Evolutionary conservation across 352 stramenopile genomes (phyloP).

Genomic region (Phytophthora podocarpi): DNA sequence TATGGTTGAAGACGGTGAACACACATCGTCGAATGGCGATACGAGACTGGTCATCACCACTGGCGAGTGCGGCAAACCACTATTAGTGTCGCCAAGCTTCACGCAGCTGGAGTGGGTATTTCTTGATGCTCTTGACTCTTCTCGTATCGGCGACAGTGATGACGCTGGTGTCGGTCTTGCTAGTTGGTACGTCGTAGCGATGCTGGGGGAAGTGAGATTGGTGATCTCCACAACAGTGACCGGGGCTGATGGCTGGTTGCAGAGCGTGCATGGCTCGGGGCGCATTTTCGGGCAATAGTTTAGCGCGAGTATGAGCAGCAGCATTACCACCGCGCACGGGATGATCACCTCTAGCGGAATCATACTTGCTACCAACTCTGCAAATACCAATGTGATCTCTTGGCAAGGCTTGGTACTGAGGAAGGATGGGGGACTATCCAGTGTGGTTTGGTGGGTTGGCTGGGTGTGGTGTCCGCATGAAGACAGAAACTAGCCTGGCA

Average conservation of each 20-base stretch:
- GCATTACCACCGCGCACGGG: constrained; percentile 4
- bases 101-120: constrained; percentile 9
- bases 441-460: constrained; percentile 23
- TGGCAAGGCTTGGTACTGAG: no score
- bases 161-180: constrained; percentile 3
- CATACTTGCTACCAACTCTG: constrained; percentile 8
- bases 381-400: constrained; percentile 4
- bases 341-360: constrained; percentile 14
- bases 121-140: constrained; percentile 19
- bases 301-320: constrained; percentile 25
- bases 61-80: constrained; percentile 16
- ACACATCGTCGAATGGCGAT: constrained; percentile 27
- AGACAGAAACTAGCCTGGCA: constrained; percentile 16
- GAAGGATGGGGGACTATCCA: constrained; percentile 20
- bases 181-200: constrained; percentile 12
- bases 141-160: constrained; percentile 21
- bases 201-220: constrained; percentile 1
- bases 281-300: constrained; percentile 9
- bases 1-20: constrained; percentile 12
- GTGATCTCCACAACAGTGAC: neutral
- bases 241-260: neutral
- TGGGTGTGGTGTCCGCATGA: neutral
- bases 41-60: constrained; percentile 29
- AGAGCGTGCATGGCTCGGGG: constrained; percentile 5
- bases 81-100: neutral